Evolutionary conservation across 805 yeast species (phyloP).

Genomic region (Kodamaea jinghongensis): DNA sequence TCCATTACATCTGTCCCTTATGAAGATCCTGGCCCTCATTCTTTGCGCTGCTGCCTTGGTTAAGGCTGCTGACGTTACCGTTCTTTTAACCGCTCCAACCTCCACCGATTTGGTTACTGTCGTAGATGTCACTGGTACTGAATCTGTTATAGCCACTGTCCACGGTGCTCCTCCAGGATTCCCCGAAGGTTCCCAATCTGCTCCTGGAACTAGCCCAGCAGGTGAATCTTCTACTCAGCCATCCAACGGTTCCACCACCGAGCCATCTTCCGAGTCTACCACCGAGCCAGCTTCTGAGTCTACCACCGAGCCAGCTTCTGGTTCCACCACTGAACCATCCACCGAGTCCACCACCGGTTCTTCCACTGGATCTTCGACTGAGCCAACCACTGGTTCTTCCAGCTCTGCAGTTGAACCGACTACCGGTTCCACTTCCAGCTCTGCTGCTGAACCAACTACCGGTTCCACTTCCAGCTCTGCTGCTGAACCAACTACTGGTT

Average conservation of each 20-base stretch:
- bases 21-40: slow-evolving; percentile 1
- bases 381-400: background rate
- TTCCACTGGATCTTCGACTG: background rate
- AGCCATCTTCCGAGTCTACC: no score
- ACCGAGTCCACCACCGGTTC: background rate
- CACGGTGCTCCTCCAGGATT: background rate
- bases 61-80: slow-evolving; percentile 1
- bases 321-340: no score
- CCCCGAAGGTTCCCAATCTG: no score
- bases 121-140: background rate
- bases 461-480: background rate
- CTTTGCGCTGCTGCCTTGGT: background rate
- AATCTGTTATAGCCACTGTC: background rate
- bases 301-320: no score
- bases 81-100: background rate
- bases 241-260: no score
- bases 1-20: no score
- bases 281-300: no score
- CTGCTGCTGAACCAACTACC: background rate
- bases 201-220: no score
- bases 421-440: background rate
- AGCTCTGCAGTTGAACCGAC: background rate
- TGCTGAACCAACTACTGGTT: background rate
- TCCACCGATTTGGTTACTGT: background rate
- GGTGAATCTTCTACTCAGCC: no score